Evolutionary conservation across 2,329 filamentous ascomycete species (phyloP), one percentile per base, ranked within the genome.

Genomic region (Podosphaera aphanis): DNA sequence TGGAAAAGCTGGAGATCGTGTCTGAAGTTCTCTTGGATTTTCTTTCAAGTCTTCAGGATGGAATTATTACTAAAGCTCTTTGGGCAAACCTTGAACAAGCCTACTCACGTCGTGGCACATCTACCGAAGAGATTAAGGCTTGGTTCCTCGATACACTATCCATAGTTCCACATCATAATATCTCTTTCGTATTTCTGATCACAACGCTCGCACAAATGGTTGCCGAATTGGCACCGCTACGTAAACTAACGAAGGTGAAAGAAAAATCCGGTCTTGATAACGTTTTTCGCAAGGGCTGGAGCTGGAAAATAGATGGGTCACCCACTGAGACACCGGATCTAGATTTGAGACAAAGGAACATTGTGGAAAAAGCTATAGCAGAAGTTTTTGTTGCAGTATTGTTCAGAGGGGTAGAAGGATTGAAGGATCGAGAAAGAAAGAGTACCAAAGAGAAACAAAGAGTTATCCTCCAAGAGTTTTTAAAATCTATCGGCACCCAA

Each of bases 141-240:
- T 67, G 65, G 58, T 63, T 90, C 1, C 71, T 93, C 4, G 86
- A 94, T 52, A 70, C 79, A 2, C 68, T 94, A 2, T 71, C 79
- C 0, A 66, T 71, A 1, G 70, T 74, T 0, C 81, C 84, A 0
- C 78, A 79, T 43, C 80, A 93, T 62, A 90, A 84, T 57, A 86
- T 93, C 46, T 80, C 81, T 0, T 93, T 94, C 56, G 81, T 93
- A 2, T 85, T 94, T 51, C 64, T 94, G 15, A 83, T 79, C 0
- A 77, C 82, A 7, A 86, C 85, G 62, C 67, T 94, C 10, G 67
- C 68, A 19, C 67, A 69, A 10, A 66, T 79, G 33, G 62, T 68
- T 23, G 64, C 65, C 29, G 74, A 79, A 54, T 60, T 77, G 5
- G 63, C 62, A 1, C 65, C 67, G 0, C 56, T 65, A 0, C 49